Evolutionary conservation across 169 alveolate genomes (phyloP).

Genomic region (Cryptosporidium ryanae): DNA sequence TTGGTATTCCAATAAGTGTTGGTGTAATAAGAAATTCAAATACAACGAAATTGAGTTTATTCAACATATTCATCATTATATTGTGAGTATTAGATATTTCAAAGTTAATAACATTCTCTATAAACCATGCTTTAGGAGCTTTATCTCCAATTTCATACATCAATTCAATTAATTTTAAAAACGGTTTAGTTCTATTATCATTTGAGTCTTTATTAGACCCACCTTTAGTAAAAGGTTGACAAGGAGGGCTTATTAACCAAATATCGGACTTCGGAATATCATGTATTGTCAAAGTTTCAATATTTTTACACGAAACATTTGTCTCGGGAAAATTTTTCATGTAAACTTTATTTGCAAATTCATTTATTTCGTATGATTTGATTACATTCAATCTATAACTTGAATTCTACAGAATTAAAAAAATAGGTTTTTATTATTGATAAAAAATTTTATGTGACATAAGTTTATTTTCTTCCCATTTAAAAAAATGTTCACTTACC

Average conservation of each 20-base stretch:
- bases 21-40: conserved; percentile 84
- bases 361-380: conserved; percentile 75
- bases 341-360: conserved; percentile 77
- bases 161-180: conserved; percentile 72
- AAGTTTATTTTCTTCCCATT: not conserved
- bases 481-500: not conserved
- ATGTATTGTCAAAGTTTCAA: conserved; percentile 1
- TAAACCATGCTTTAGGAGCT: conserved; percentile 80
- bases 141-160: conserved; percentile 71
- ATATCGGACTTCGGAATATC: conserved; percentile 77
- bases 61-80: conserved; percentile 76
- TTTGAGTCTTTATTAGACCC: conserved; percentile 79
- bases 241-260: conserved; percentile 88
- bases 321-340: conserved; percentile 73
- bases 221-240: conserved; percentile 87
- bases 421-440: not conserved
- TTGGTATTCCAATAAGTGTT: conserved; percentile 83
- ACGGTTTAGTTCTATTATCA: conserved; percentile 57
- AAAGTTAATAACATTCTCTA: conserved; percentile 85
- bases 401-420: not conserved
- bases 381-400: not conserved
- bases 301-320: conserved; percentile 24
- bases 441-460: not conserved
- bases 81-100: conserved; percentile 81
- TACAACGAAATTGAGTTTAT: conserved; percentile 69